Conservation (phyloP, 331 rosid species). For the Telfairia occidentalis region DNA sequence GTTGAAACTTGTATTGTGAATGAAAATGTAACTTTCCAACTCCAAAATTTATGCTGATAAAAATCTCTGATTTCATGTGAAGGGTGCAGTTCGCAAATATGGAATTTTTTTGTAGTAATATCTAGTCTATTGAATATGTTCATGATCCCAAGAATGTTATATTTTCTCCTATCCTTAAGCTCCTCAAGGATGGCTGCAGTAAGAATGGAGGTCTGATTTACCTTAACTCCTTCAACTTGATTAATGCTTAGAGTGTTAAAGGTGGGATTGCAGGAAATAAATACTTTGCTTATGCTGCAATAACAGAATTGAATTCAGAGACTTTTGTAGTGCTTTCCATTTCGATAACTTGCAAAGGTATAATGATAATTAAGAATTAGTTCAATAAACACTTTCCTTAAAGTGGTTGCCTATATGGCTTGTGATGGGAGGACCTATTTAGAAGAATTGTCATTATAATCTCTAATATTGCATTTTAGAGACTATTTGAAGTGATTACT, state of each 20-base stretch:
- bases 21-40: not conserved
- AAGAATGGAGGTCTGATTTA: not conserved
- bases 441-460: not conserved
- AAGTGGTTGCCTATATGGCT: not conserved
- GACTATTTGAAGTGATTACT: not conserved
- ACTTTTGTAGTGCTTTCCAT: not conserved
- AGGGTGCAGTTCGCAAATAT: not conserved
- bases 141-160: not conserved
- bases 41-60: not conserved
- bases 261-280: too few species aligned
- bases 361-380: not conserved
- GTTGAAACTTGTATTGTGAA: not conserved
- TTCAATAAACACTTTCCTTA: not conserved
- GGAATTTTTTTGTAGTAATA: not conserved
- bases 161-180: not conserved
- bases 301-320: not conserved
- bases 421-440: not conserved
- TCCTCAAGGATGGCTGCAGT: not conserved
- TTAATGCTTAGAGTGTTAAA: not conserved
- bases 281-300: not conserved
- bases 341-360: not conserved
- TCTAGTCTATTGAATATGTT: not conserved
- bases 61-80: not conserved
- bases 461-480: not conserved
- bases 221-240: not conserved